phyloP scores from a whole-genome alignment of 352 stramenopile genomes.

The Elongisporangium undulatum region DNA sequence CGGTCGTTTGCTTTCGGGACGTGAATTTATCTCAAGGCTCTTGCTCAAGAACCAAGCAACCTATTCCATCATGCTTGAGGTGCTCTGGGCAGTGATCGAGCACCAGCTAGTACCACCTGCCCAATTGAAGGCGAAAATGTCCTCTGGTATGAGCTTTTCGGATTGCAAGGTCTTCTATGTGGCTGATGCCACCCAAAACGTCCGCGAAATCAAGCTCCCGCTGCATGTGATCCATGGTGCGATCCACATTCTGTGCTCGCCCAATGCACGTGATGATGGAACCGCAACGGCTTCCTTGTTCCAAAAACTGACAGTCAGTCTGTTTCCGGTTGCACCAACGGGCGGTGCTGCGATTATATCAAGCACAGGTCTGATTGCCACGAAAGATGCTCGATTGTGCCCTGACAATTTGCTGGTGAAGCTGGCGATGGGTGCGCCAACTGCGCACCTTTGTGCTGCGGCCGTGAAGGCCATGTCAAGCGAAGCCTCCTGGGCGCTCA shows the following conservation, averaged over 20 bases:
- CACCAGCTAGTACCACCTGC: constrained; percentile 47
- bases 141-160: constrained; percentile 47
- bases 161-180: constrained; percentile 84
- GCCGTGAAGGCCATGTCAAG: constrained; percentile 56
- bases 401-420: constrained; percentile 59
- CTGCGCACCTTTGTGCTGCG: constrained; percentile 38
- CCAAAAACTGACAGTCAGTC: constrained; percentile 43
- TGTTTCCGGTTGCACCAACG: constrained; percentile 51
- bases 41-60: constrained; percentile 56
- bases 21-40: constrained; percentile 59
- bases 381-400: constrained; percentile 69
- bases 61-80: constrained; percentile 59
- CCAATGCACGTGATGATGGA: constrained; percentile 27
- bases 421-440: constrained; percentile 37
- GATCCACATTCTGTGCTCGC: constrained; percentile 61
- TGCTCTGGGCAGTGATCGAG: constrained; percentile 68
- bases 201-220: constrained; percentile 77
- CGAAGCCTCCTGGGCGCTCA: constrained; percentile 51
- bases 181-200: constrained; percentile 45
- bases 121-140: constrained; percentile 37
- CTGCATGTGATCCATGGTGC: constrained; percentile 62
- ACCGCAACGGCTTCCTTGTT: constrained; percentile 12
- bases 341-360: constrained; percentile 44
- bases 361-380: constrained; percentile 70
- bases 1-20: constrained; percentile 55